Evolutionary conservation across 192 early-diverging fungal species (phyloP).

Genomic region (Coemansia sp.): DNA sequence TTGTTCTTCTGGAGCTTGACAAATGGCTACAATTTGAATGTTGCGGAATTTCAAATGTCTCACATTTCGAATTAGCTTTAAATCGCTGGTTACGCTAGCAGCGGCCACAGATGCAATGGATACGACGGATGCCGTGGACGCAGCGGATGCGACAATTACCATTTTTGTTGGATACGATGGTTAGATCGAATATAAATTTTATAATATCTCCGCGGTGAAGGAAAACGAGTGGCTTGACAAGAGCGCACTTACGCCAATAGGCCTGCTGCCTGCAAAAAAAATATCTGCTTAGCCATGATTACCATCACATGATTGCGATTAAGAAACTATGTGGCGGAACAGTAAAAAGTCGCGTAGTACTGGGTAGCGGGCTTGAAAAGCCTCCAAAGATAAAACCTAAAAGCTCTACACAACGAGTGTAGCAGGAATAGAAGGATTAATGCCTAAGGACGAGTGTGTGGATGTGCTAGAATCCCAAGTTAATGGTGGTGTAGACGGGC

Average conservation of each 20-base stretch:
- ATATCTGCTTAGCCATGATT: neutral
- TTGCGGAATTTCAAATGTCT: neutral
- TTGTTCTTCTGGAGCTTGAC: slow-evolving; percentile 93
- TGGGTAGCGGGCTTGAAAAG: too few species aligned
- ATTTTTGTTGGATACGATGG: slow-evolving; percentile 37
- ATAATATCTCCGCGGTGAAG: slow-evolving; percentile 36
- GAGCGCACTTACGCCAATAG: neutral
- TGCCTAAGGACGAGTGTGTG: too few species aligned
- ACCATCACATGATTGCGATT: neutral
- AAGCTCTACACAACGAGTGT: too few species aligned
- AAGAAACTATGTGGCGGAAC: neutral
- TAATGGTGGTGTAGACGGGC: neutral
- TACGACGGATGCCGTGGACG: slow-evolving; percentile 15
- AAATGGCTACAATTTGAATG: slow-evolving; percentile 57
- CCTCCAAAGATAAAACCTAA: too few species aligned
- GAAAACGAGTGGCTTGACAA: neutral
- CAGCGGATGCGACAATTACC: slow-evolving; percentile 34
- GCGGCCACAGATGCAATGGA: neutral
- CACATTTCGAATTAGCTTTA: neutral
- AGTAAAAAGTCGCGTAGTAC: too few species aligned
- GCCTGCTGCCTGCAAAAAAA: neutral
- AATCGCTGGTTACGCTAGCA: slow-evolving; percentile 6
- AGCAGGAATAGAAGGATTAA: too few species aligned
- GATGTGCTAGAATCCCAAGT: too few species aligned
- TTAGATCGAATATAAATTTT: slow-evolving; percentile 2